phyloP scores from a whole-genome alignment of 306 rosid species.

The Oemleria cerasiformis region DNA sequence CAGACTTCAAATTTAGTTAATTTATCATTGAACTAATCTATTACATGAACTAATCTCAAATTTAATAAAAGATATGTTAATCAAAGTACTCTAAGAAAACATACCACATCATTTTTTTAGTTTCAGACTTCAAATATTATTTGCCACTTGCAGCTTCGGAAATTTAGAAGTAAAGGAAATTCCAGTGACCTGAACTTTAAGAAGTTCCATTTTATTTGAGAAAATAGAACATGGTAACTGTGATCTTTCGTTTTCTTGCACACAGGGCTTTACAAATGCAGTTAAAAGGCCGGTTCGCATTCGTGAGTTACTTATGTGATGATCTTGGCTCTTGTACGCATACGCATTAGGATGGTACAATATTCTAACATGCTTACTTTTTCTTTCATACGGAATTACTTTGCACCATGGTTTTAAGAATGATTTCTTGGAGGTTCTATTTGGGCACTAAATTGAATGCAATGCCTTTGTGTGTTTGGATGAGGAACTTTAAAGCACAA shows the following conservation, averaged over 20 bases:
- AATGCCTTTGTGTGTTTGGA: too few species aligned
- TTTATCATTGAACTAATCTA: neutral
- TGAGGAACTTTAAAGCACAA: too few species aligned
- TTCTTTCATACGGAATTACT: neutral
- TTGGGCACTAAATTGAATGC: neutral
- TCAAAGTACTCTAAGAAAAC: neutral
- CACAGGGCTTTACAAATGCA: constrained; percentile 93
- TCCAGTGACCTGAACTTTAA: neutral
- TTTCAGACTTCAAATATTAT: neutral
- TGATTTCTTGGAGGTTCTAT: neutral
- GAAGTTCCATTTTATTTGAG: neutral
- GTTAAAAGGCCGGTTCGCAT: constrained; percentile 87
- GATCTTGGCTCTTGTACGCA: constrained; percentile 13
- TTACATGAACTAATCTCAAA: too few species aligned
- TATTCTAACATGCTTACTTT: neutral
- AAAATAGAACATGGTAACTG: neutral
- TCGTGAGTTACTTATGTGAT: constrained; percentile 63
- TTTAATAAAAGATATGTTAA: constrained; percentile 1
- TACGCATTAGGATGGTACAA: constrained; percentile 5
- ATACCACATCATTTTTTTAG: neutral
- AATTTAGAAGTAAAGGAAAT: neutral
- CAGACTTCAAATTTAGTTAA: neutral
- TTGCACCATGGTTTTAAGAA: neutral
- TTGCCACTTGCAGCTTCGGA: neutral
- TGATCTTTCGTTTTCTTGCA: neutral